Evolutionary conservation across 2,329 filamentous ascomycete genomes (phyloP).

Genomic region (Phialophora expanda): DNA sequence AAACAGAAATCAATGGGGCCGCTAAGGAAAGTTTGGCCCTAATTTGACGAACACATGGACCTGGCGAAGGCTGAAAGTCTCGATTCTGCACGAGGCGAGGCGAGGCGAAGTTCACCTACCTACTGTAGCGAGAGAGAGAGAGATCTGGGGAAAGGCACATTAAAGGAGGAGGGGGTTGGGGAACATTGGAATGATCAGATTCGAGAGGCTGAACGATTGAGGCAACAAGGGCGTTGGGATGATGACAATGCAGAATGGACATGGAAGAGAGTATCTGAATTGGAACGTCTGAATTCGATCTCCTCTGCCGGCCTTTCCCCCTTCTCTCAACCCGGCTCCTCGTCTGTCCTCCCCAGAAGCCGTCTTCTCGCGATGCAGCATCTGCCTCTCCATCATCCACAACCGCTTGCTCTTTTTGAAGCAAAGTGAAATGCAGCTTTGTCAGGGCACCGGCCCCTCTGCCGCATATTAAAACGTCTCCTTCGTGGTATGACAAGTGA

Average conservation of each 20-base stretch:
- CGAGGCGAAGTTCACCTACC: not conserved
- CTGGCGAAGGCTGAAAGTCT: too few species aligned
- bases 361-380: not conserved
- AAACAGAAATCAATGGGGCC: too few species aligned
- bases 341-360: not conserved
- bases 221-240: not conserved
- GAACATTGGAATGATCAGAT: not conserved
- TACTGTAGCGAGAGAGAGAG: too few species aligned
- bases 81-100: too few species aligned
- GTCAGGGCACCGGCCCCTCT: constrained; percentile 13
- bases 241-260: not conserved
- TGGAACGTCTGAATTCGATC: not conserved
- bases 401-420: not conserved
- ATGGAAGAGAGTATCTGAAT: not conserved
- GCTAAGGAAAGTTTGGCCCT: too few species aligned
- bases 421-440: not conserved
- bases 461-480: constrained; percentile 12
- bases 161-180: not conserved
- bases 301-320: not conserved
- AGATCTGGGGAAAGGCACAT: not conserved
- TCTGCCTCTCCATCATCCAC: not conserved
- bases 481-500: constrained; percentile 12
- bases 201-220: too few species aligned
- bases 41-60: too few species aligned
- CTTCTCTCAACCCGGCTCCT: not conserved